A percentile compares a stretch with the other conserved stretches of the same genome.
Conservation (phyloP, 371 early-diverging fungal species). For the Amoeboradix gromovi region DNA sequence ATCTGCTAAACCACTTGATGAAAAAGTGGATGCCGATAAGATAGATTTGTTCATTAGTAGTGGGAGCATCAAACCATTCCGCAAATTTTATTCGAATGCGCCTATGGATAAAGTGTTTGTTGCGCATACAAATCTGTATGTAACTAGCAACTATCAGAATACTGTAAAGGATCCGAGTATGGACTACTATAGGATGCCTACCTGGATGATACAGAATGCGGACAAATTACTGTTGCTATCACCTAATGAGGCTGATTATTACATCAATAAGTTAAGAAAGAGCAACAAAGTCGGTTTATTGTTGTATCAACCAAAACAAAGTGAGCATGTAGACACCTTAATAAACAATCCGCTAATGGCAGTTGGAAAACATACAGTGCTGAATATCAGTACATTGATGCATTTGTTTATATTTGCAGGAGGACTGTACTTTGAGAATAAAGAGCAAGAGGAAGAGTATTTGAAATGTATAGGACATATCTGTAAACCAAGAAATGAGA, state of each 20-base stretch:
- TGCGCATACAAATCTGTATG: neutral
- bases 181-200: neutral
- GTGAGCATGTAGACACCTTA: neutral
- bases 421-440: neutral
- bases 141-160: neutral
- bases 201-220: neutral
- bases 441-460: neutral
- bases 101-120: neutral
- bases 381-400: neutral
- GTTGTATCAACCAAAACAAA: neutral
- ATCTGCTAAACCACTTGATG: neutral
- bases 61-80: neutral
- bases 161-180: neutral
- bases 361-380: neutral
- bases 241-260: neutral
- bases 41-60: neutral
- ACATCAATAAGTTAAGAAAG: neutral
- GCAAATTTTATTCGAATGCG: too few relatives aligned
- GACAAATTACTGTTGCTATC: neutral
- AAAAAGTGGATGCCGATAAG: neutral
- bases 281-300: neutral
- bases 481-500: neutral
- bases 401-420: neutral
- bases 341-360: neutral
- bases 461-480: neutral